Percentiles rank a stretch among this genome's conserved stretches.
Evolutionary conservation across 2,329 filamentous ascomycete genomes (phyloP).

Genomic region (Microdochium nivale): DNA sequence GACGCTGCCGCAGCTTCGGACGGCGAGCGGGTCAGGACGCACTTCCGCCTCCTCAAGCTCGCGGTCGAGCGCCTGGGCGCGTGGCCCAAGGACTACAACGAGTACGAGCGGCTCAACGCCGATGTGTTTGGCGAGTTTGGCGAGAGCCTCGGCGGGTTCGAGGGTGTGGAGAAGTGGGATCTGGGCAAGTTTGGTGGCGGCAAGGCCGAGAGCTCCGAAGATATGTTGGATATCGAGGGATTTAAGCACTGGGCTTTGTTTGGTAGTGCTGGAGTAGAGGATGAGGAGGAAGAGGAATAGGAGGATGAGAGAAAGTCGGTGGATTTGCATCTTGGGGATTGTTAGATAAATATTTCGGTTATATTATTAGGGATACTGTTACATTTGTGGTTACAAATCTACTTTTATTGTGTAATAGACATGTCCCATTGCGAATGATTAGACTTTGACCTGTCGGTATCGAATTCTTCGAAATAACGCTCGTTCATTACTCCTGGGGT

Average conservation of each 20-base stretch:
- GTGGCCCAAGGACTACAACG: constrained; percentile 35
- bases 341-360: too few relatives aligned
- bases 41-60: constrained; percentile 27
- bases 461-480: too few relatives aligned
- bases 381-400: too few relatives aligned
- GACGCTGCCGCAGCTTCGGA: too few relatives aligned
- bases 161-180: constrained; percentile 38
- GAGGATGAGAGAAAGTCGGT: too few relatives aligned
- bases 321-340: too few relatives aligned
- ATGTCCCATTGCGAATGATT: too few relatives aligned
- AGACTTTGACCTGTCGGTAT: too few relatives aligned
- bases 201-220: constrained; percentile 31
- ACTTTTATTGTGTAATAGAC: too few relatives aligned
- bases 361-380: too few relatives aligned
- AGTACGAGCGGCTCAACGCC: constrained; percentile 37
- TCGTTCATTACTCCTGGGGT: too few relatives aligned
- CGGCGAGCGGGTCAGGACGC: constrained; percentile 16
- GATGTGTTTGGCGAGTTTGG: constrained; percentile 31
- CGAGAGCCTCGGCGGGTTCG: constrained; percentile 26
- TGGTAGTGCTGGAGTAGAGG: background rate
- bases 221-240: constrained; percentile 11
- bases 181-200: constrained; percentile 33
- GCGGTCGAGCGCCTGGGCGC: constrained; percentile 26
- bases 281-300: background rate
- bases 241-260: background rate